phyloP scores from a whole-genome alignment of 2,329 filamentous ascomycete genomes.

The Pleoardoris graminearum region DNA sequence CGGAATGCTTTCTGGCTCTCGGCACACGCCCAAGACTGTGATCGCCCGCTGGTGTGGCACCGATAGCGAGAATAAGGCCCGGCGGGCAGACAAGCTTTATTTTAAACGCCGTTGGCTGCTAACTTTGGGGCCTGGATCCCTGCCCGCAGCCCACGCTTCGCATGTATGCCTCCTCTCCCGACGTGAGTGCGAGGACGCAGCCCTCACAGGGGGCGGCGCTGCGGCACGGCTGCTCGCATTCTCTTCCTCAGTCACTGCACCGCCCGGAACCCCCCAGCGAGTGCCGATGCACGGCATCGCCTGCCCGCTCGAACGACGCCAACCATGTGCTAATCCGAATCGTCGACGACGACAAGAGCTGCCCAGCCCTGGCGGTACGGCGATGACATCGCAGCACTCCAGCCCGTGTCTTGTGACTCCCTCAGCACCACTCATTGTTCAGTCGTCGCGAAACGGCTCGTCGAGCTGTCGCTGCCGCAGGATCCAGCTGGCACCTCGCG shows the following conservation, averaged over 20 bases:
- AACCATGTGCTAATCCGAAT: slow-evolving; percentile 40
- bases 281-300: slow-evolving; percentile 22
- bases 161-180: too few relatives aligned
- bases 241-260: slow-evolving; percentile 5
- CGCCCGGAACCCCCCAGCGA: too few relatives aligned
- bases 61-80: slow-evolving; percentile 42
- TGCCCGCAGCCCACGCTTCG: background rate
- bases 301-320: slow-evolving; percentile 27
- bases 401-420: slow-evolving; percentile 7
- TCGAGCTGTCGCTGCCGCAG: background rate
- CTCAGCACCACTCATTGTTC: background rate
- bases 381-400: slow-evolving; percentile 26
- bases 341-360: slow-evolving; percentile 36
- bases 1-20: slow-evolving; percentile 29
- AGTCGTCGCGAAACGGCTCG: slow-evolving; percentile 6
- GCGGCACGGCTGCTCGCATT: slow-evolving; percentile 14
- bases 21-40: slow-evolving; percentile 33
- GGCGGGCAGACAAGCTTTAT: slow-evolving; percentile 44
- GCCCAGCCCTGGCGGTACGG: slow-evolving; percentile 12
- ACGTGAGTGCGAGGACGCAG: background rate
- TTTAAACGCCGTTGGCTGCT: slow-evolving; percentile 39
- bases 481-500: background rate
- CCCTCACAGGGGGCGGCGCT: slow-evolving; percentile 3
- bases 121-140: slow-evolving; percentile 22
- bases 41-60: slow-evolving; percentile 43